phyloP scores from a whole-genome alignment of 768 basidiomycete genomes.

The Sarcodon aspratus region DNA sequence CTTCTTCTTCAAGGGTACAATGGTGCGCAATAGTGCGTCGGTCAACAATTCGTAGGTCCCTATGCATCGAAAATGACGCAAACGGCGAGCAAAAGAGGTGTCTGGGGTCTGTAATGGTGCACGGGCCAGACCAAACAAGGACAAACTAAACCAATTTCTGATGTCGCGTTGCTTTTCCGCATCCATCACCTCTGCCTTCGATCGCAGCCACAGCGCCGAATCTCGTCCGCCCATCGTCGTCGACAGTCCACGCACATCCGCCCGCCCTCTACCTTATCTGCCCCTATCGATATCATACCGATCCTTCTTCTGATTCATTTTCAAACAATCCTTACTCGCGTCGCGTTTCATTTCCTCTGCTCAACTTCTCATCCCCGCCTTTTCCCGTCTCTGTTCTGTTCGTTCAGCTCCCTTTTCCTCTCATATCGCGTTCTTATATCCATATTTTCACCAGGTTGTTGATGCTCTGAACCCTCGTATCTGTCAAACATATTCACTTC shows the following conservation, averaged over 20 bases:
- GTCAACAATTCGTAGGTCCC: no score
- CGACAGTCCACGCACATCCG: conserved; percentile 18
- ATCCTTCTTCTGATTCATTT: conserved; percentile 15
- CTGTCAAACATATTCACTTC: conserved; percentile 10
- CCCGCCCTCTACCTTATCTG: conserved; percentile 12
- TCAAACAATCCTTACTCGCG: conserved; percentile 27
- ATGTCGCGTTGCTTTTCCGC: conserved; percentile 28
- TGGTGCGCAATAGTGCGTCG: no score
- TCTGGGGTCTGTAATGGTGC: no score
- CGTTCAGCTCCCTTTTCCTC: conserved; percentile 24
- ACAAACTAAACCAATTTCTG: no score
- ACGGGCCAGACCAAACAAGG: no score
- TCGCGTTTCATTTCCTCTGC: conserved; percentile 19
- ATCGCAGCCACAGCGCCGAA: conserved; percentile 32
- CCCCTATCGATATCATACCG: conserved; percentile 11
- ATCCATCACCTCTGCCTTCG: conserved; percentile 31
- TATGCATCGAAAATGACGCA: no score
- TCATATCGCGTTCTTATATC: conserved; percentile 17
- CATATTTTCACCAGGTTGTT: conserved; percentile 23
- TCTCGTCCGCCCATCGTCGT: conserved; percentile 27
- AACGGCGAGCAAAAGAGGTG: no score
- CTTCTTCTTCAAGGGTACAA: no score
- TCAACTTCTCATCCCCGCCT: conserved; percentile 19
- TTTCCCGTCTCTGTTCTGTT: conserved; percentile 32
- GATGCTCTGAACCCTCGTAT: conserved; percentile 24